Evolutionary conservation across 805 yeast species (phyloP).

Genomic region (Saturnispora silvae): DNA sequence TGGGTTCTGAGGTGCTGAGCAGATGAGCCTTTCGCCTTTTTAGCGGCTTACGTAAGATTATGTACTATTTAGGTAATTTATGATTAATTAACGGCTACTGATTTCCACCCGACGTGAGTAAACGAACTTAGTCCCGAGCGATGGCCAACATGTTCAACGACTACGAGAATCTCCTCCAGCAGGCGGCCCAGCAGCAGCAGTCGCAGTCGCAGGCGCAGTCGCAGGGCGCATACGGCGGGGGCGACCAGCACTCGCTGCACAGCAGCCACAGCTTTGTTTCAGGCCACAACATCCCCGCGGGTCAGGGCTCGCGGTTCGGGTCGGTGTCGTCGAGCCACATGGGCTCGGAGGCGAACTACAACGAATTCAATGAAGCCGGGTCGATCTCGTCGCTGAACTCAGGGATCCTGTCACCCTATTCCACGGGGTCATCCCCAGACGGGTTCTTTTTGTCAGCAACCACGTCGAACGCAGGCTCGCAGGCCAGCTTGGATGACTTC

Average conservation of each 20-base stretch:
- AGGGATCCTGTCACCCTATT: slow-evolving; percentile 26
- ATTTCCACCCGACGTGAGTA: too few relatives aligned
- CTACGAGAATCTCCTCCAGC: slow-evolving; percentile 9
- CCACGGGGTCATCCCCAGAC: slow-evolving; percentile 30
- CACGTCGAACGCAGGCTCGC: slow-evolving; percentile 12
- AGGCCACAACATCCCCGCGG: background rate
- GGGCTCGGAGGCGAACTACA: slow-evolving; percentile 22
- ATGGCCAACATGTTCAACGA: slow-evolving; percentile 11
- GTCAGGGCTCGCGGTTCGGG: slow-evolving; percentile 12
- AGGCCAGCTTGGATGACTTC: slow-evolving; percentile 10
- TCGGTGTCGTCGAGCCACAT: slow-evolving; percentile 16
- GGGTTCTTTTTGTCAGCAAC: slow-evolving; percentile 21
- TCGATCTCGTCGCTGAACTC: slow-evolving; percentile 20
- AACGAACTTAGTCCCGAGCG: too few relatives aligned
- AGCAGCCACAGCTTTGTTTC: slow-evolving; percentile 1
- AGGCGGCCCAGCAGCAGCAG: too few relatives aligned
- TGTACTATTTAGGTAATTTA: too few relatives aligned
- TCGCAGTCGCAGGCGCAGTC: too few relatives aligned
- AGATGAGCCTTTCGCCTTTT: too few relatives aligned
- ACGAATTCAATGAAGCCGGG: slow-evolving; percentile 24
- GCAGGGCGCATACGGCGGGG: background rate
- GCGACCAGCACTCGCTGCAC: background rate
- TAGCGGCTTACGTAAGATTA: too few relatives aligned
- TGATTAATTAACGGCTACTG: too few relatives aligned
- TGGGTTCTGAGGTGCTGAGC: slow-evolving; percentile 8